Evolutionary conservation across 352 stramenopile genomes (phyloP).

Genomic region (Globisporangium middletonii): DNA sequence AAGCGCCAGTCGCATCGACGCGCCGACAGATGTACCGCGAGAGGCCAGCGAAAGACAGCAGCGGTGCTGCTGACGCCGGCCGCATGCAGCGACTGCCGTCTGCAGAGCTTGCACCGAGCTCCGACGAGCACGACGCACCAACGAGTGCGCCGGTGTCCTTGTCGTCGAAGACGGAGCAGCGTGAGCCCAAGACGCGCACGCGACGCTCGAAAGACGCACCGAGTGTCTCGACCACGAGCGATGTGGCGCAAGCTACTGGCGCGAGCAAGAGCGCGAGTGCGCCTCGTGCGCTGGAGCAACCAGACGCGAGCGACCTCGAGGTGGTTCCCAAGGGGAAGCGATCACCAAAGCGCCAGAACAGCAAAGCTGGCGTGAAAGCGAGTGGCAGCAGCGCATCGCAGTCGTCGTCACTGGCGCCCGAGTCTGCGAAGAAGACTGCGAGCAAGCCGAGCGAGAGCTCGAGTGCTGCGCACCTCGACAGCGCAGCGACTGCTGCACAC

Average conservation of each 20-base stretch:
- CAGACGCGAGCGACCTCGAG: conserved; percentile 12
- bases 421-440: not conserved
- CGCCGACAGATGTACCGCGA: conserved; percentile 61
- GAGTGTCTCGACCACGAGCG: not conserved
- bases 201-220: conserved; percentile 5
- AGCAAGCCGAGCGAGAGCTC: not conserved
- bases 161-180: not conserved
- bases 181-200: conserved; percentile 2
- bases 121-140: not conserved
- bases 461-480: too few species aligned
- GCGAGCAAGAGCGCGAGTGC: not conserved
- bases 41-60: conserved; percentile 28
- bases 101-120: conserved; percentile 2
- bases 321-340: conserved; percentile 9
- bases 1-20: conserved; percentile 5
- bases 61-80: not conserved
- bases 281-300: not conserved
- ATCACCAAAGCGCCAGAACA: conserved; percentile 10
- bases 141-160: too few species aligned
- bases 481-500: too few species aligned
- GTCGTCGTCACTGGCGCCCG: not conserved
- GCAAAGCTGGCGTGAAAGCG: conserved; percentile 1
- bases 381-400: not conserved
- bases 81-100: conserved; percentile 1
- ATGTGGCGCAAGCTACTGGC: not conserved